phyloP scores from a whole-genome alignment of 768 basidiomycete species.

The Suillus spraguei region DNA sequence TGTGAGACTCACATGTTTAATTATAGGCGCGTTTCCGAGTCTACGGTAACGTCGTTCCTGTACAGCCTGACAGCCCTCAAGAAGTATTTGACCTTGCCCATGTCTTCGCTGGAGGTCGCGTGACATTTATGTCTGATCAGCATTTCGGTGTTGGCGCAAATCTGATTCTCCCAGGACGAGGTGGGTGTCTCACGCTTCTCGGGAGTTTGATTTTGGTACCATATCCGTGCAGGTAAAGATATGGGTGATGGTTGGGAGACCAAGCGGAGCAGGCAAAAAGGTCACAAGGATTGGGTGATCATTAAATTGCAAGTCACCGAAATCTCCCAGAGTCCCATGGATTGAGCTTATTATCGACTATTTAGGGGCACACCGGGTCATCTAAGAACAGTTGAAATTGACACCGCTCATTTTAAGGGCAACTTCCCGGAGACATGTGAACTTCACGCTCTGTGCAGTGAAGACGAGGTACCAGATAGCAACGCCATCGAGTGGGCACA shows the following conservation, averaged over 20 bases:
- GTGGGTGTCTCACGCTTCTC: slow-evolving; percentile 30
- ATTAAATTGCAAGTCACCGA: slow-evolving; percentile 72
- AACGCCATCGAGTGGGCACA: slow-evolving; percentile 60
- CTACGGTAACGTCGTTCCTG: slow-evolving; percentile 77
- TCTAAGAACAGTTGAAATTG: slow-evolving; percentile 82
- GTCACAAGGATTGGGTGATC: slow-evolving; percentile 90
- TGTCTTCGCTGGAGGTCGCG: slow-evolving; percentile 86
- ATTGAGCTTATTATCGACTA: slow-evolving; percentile 2
- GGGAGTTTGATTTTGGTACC: not conserved
- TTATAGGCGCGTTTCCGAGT: slow-evolving; percentile 87
- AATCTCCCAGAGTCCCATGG: slow-evolving; percentile 2
- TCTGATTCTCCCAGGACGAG: slow-evolving; percentile 88
- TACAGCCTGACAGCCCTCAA: slow-evolving; percentile 51
- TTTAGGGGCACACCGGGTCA: slow-evolving; percentile 71
- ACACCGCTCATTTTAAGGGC: slow-evolving; percentile 94
- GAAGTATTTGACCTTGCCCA: slow-evolving; percentile 83
- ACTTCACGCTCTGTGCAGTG: slow-evolving; percentile 56
- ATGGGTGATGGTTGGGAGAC: slow-evolving; percentile 99
- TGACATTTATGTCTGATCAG: slow-evolving; percentile 87
- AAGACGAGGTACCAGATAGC: slow-evolving; percentile 40
- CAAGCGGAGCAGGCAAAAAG: slow-evolving; percentile 76
- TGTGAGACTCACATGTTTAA: slow-evolving; percentile 28
- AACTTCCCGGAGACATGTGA: slow-evolving; percentile 93
- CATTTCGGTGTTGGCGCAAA: slow-evolving; percentile 95
- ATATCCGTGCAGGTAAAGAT: slow-evolving; percentile 56